These are phyloP conservation scores for Naganishia randhawae DNA, from an alignment of 768 basidiomycete species.

Conservation along the genomic window DNA sequence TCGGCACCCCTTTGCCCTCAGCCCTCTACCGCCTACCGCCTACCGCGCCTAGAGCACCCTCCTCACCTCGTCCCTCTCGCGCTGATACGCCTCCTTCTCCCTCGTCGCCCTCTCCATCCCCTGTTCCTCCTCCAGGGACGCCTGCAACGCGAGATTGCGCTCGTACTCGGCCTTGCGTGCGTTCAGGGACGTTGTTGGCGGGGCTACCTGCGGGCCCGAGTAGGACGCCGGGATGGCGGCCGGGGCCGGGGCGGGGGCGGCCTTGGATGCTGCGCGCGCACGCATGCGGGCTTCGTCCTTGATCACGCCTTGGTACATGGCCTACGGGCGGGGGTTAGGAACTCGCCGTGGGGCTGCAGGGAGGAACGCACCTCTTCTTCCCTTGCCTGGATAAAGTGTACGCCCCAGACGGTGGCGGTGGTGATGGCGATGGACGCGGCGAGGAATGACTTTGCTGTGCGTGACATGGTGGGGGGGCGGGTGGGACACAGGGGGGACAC, in stretches of 20 bases:
- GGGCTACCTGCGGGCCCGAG: conserved; percentile 39
- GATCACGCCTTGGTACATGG: conserved; percentile 85
- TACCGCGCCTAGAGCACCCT: no score
- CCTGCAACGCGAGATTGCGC: conserved; percentile 40
- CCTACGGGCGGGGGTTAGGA: conserved; percentile 53
- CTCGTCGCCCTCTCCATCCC: conserved; percentile 18
- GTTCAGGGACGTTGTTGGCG: conserved; percentile 32
- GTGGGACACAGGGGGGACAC: no score
- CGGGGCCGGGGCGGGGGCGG: conserved; percentile 30
- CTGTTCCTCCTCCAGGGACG: conserved; percentile 39
- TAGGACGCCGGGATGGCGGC: conserved; percentile 33
- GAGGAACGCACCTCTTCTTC: conserved; percentile 66
- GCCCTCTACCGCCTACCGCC: no score
- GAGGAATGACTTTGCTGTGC: conserved; percentile 72
- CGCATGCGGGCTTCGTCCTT: conserved; percentile 77
- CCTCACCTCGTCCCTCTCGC: conserved; percentile 5
- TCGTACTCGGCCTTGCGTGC: conserved; percentile 41
- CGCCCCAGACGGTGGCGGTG: conserved; percentile 74
- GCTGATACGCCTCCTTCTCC: conserved; percentile 17
- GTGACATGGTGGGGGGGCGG: conserved; percentile 56
- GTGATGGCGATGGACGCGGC: conserved; percentile 63
- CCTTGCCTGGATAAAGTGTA: conserved; percentile 77
- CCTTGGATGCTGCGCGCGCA: conserved; percentile 52
- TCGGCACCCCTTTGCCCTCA: no score
- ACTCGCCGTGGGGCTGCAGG: background rate